Percentiles rank a stretch among this genome's conserved stretches.
Evolutionary conservation across 2,329 filamentous ascomycete genomes (phyloP).

Genomic region (Cercospora sesami): DNA sequence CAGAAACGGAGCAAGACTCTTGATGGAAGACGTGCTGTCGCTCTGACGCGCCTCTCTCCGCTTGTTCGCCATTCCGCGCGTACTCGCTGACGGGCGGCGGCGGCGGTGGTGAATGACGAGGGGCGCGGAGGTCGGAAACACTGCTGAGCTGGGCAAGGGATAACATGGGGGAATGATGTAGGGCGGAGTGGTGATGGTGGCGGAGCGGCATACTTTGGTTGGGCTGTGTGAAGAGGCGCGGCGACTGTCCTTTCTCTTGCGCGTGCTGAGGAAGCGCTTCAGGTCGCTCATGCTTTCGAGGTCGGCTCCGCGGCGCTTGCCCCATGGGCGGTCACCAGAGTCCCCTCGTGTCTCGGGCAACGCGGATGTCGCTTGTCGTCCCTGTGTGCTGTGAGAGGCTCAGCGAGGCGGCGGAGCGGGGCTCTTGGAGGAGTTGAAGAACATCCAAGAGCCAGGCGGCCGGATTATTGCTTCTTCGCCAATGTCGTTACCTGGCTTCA

Average conservation of each 20-base stretch:
- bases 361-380: background rate
- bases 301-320: slow-evolving; percentile 8
- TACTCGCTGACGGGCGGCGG: background rate
- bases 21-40: slow-evolving; percentile 1
- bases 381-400: background rate
- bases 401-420: background rate
- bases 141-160: background rate
- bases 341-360: background rate
- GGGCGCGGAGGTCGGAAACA: slow-evolving; percentile 9
- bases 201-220: slow-evolving; percentile 25
- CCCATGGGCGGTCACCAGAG: slow-evolving; percentile 3
- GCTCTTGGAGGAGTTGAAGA: background rate
- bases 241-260: slow-evolving; percentile 55
- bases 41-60: background rate
- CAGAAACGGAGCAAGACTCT: slow-evolving; percentile 5
- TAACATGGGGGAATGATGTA: slow-evolving; percentile 5
- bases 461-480: background rate
- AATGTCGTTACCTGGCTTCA: background rate
- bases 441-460: background rate
- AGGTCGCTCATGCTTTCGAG: slow-evolving; percentile 49
- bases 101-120: slow-evolving; percentile 12
- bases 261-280: slow-evolving; percentile 68
- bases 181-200: background rate
- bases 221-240: slow-evolving; percentile 23
- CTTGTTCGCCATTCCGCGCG: background rate